Evolutionary conservation across 2,329 filamentous ascomycete genomes (phyloP).

Genomic region (Dactylellina cionopaga): DNA sequence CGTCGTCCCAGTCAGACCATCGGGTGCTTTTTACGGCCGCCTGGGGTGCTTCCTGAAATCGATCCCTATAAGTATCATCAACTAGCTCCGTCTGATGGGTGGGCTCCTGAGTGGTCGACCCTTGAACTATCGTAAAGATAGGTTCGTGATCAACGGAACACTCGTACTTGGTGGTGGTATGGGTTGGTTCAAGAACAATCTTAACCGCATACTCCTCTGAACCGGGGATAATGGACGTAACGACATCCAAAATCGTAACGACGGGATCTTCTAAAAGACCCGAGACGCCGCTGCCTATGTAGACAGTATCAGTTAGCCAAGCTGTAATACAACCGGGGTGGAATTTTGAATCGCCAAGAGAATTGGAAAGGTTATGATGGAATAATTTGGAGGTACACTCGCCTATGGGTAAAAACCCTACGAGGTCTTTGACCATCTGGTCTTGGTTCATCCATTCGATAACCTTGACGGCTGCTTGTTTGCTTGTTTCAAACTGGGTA

Average conservation of each 20-base stretch:
- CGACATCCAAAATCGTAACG: slow-evolving; percentile 1
- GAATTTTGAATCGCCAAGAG: no score
- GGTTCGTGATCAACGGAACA: background rate
- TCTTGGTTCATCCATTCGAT: background rate
- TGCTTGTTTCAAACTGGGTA: background rate
- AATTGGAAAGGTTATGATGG: no score
- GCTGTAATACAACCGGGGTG: background rate
- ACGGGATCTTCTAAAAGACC: slow-evolving; percentile 14
- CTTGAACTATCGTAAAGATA: slow-evolving; percentile 8
- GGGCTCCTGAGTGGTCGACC: background rate
- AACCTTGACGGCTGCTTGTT: background rate
- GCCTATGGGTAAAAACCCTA: background rate
- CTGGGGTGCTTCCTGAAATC: background rate
- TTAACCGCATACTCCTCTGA: background rate
- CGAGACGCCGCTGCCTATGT: background rate
- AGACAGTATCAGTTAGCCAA: background rate
- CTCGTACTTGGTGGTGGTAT: background rate
- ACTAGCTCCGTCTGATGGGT: background rate
- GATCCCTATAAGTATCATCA: background rate
- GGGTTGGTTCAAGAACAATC: background rate
- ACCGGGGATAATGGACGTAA: slow-evolving; percentile 9
- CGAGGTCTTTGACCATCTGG: slow-evolving; percentile 6
- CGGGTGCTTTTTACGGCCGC: background rate
- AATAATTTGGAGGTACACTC: no score
- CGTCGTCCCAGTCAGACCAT: slow-evolving; percentile 28